Base-by-base conservation (phyloP, 257 asterid genomes). In the Linderniella brevidens region DNA sequence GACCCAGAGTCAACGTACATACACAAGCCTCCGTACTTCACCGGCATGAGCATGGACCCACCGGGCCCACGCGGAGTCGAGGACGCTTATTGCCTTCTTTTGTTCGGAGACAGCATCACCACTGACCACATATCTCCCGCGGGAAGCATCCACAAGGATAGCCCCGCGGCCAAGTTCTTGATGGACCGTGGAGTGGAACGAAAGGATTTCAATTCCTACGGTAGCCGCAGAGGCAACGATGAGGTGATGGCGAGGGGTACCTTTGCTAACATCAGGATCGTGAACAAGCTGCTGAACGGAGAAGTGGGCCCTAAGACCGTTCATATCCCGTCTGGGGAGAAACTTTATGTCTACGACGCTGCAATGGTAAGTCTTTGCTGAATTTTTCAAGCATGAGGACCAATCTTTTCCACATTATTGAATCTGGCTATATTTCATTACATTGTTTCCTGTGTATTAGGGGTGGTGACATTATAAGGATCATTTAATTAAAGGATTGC, bases 241-340 rank as follows among this genome's bases (percentile, higher is more conserved):
- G 95, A 87, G 62, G 72, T 83, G 46, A 87, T 87, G 97, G 88
- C 95, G 36, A 74, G 97, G 72, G 95, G 97, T 40, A 83, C 97
- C 49, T 87, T 87, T 53, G 97, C 95, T 37, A 83, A 87, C 57
- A 87, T 83, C 43, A 71, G 95, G 5, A 82, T 87, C 25, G 64
- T 83, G 19, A 87, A 87, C 75, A 87, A 87, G 60, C 67, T 83
- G 47, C 57, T 87, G 38, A 73, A 75, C 41, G 94, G 93, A 48
- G 93, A 87, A 75, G 93, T 80, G 29, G 95, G 95, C 46, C 97
- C 95, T 19, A 78, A 80, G 66, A 87, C 97, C 5, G 19, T 87
- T 57, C 97, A 83, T 75, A 65, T 87, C 52, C 97, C 93, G 14
- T 71, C 80, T 0, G 92, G 95, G 52, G 93, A 87, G 63, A 78